Evolutionary conservation across 768 basidiomycete genomes (phyloP), one percentile per base, ranked within the genome.

Genomic region (Xerocomellus dryophilus): DNA sequence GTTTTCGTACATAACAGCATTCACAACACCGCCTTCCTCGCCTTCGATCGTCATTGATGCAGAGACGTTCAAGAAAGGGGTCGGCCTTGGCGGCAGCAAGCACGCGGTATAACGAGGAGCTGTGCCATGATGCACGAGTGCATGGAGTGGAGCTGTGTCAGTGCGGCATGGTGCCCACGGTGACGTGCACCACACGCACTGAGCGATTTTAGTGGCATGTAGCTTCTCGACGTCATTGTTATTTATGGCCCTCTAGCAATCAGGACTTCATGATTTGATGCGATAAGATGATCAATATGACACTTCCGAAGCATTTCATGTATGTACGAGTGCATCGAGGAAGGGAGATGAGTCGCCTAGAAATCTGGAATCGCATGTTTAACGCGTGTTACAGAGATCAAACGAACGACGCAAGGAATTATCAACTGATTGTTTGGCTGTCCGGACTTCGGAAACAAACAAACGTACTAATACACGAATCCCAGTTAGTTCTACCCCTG

Each of bases 1-100:
- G 58, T 63, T 65, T 63, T 71, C 70, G 27, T 65, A 69, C 43
- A 29, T 67, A 32, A 69, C 67, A 11, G 68, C 65, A 12, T 65
- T 66, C 35, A 67, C 68, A 23, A 71, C 69, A 51, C 67, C 61
- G 50, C 59, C 67, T 47, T 64, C 66, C 23, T 65, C 65, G 15
- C 66, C 65, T 57, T 66, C 64, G 7, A 51, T 46, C 6, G 50
- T 38, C 35, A 36, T 53, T 47, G 50, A 43, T 44, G 52, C 23
- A 21, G 54, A 57, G 54, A 43, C 44, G 10, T 38, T 52, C 20
- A 42, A 57, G 56, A 59, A 45, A 43, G 60, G 50, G 46, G 53
- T 36, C 18, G 20, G 31, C 15, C 36, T 49, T 39, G 39, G 34
- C 42, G 60, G 57, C 44, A 40, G 36, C 47, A 56, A 53, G 47